Conservation (phyloP, 164 flowering plant species). For the Vitis rupestris region DNA sequence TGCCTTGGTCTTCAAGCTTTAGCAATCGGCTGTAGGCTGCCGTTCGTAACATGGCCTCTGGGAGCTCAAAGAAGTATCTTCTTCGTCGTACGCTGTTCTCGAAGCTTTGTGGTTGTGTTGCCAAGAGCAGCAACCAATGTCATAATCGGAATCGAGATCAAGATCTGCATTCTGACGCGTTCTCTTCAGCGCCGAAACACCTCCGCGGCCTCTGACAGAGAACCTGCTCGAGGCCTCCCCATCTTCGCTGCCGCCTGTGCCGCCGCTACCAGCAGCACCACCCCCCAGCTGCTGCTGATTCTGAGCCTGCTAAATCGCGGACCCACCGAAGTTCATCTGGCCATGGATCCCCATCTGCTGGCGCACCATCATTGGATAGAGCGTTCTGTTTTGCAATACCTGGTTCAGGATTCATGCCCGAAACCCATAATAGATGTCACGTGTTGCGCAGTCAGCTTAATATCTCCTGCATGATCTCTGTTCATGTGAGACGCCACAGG, state of each 20-base stretch:
- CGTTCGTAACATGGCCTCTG: too few species aligned
- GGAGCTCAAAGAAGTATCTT: too few species aligned
- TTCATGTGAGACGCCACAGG: slow-evolving; percentile 96
- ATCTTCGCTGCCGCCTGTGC: slow-evolving; percentile 24
- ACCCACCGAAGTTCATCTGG: slow-evolving; percentile 57
- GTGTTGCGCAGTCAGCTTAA: slow-evolving; percentile 75
- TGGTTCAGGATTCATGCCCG: too few species aligned
- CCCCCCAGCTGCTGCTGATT: slow-evolving; percentile 30
- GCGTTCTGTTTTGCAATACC: too few species aligned
- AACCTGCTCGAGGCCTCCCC: not conserved
- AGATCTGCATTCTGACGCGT: too few species aligned
- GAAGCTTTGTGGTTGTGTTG: too few species aligned
- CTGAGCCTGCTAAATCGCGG: slow-evolving; percentile 31
- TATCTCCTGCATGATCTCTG: slow-evolving; percentile 88
- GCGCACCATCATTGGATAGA: slow-evolving; percentile 25
- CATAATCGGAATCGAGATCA: too few species aligned
- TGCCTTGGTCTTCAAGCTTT: not conserved
- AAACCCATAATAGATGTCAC: slow-evolving; percentile 77
- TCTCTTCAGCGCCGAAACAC: too few species aligned
- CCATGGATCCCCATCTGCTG: slow-evolving; percentile 58
- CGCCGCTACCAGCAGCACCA: slow-evolving; percentile 7
- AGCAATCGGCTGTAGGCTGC: not conserved
- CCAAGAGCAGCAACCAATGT: too few species aligned
- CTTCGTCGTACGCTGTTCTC: too few species aligned
- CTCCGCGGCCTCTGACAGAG: not conserved